These are phyloP conservation scores for Pholiota microspora DNA, from an alignment of 768 basidiomycete genomes.

Conservation along the genomic window DNA sequence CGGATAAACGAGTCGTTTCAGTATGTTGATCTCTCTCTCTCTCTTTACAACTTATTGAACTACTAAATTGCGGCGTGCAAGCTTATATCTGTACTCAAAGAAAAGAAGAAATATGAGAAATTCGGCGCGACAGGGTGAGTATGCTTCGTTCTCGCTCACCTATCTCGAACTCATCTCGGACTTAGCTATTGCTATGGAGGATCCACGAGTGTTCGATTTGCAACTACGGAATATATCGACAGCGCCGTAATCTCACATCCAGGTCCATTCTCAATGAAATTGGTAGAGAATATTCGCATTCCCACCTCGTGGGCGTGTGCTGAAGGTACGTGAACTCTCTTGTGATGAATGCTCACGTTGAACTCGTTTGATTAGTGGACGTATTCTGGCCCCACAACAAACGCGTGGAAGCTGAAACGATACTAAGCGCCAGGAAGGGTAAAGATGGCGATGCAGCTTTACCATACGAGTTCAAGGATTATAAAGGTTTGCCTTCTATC, in stretches of 20 bases:
- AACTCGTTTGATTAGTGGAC: slow-evolving; percentile 27
- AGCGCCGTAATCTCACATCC: slow-evolving; percentile 40
- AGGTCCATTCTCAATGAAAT: slow-evolving; percentile 24
- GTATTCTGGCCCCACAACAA: slow-evolving; percentile 26
- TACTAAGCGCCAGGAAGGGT: slow-evolving; percentile 30
- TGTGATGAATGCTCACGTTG: background rate
- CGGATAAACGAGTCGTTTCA: slow-evolving; percentile 24
- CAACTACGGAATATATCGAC: slow-evolving; percentile 29
- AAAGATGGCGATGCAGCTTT: slow-evolving; percentile 23
- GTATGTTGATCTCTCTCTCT: slow-evolving; percentile 6
- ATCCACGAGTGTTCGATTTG: slow-evolving; percentile 31
- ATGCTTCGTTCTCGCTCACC: no score
- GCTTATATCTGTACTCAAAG: slow-evolving; percentile 33
- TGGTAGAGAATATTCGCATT: slow-evolving; percentile 32
- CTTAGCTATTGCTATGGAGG: slow-evolving; percentile 42
- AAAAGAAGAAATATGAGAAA: slow-evolving; percentile 38
- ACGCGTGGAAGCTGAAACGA: slow-evolving; percentile 30
- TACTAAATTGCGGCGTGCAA: slow-evolving; percentile 13
- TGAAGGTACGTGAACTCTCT: slow-evolving; percentile 25
- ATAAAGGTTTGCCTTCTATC: slow-evolving; percentile 31
- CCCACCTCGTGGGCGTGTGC: slow-evolving; percentile 37
- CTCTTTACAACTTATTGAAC: background rate
- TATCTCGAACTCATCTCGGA: no score
- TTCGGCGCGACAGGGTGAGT: slow-evolving; percentile 39
- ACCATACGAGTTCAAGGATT: slow-evolving; percentile 42